Evolutionary conservation across 2,329 filamentous ascomycete genomes (phyloP), one percentile per base, ranked within the genome.

Genomic region (Ilyonectria sp.): DNA sequence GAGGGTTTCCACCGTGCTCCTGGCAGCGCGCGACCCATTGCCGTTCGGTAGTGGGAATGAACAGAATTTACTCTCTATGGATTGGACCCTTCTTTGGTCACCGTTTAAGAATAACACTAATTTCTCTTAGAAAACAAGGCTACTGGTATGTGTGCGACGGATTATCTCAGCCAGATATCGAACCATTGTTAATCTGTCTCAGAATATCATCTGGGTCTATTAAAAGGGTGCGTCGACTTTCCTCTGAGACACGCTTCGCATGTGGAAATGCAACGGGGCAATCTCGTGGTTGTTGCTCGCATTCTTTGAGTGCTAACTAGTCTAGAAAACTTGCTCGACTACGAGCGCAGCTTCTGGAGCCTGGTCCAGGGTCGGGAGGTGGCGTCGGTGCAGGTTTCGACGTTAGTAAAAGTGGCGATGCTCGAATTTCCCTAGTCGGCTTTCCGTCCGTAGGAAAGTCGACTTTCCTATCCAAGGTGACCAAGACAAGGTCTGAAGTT

Each of bases 361-460:
- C 96, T 50, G 91, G 89, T 1, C 91, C 93, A 3, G 95, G 95
- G 46, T 86, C 93, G 10, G 93, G 94, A 40, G 88, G 90, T 17
- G 92, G 93, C 11, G 93, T 90, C 17, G 95, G 96, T 26, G 84
- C 92, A 3, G 96, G 96, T 10, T 99, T 97, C 80, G 93, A 95
- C 78, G 96, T 99, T 47, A 96, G 93, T 80, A 99, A 99, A 83
- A 95, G 92, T 72, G 96, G 96, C 70, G 96, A 99, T 85, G 96
- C 96, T 15, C 91, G 96, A 77, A 98, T 99, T 83, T 94, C 97
- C 2, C 90, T 99, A 2, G 97, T 99, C 60, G 96, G 96, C n/a
- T 99, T 99, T 76, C 96, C 97, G 0, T 99, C 97, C 0, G 96
- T 99, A 58, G 96, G 96, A 80, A 99, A 99, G 85, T 99, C 96